Base-by-base conservation (phyloP, 169 alveolate species). In the Plasmodium inui region DNA sequence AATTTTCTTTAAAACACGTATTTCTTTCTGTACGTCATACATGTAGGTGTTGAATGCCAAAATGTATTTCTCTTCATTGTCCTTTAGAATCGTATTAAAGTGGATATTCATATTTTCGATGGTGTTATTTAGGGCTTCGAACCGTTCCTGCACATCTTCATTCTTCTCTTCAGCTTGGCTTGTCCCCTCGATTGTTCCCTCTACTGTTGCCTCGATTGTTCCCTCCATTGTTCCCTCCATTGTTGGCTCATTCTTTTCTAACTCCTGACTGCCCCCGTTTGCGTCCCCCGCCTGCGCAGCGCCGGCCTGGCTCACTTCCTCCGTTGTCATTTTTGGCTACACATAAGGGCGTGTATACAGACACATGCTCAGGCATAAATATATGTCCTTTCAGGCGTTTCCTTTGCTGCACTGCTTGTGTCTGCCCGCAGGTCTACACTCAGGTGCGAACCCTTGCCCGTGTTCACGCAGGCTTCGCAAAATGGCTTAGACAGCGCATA, bases 1-100 rank as follows among this genome's bases (percentile, higher is more conserved):
- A 28, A 79, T 79, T 46, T 88, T 88, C 30, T 88, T 88, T 34
- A 88, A 79, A 39, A 88, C 55, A 1, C 88, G 41, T 22, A 88
- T 88, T 79, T 88, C 94, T 61, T 88, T 88, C 72, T 88, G 94
- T 26, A 88, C 94, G 72, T 88, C 94, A 50, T 88, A 88, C 94
- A 88, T 88, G 71, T 88, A 88, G 26, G 94, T 79, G 55, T 88
- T 88, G 82, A 88, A 88, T 79, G 94, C 89, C 26, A 88, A 39
- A 61, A 88, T 79, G 71, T 88, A 88, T 88, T 88, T 88, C 74
- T 88, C 94, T 39, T 88, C 94, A 73, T 88, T 88, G 46, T 88
- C 89, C 72, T 88, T 79, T 39, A 88, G 50, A 37, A 88, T 79
- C 22, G 70, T 88, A 19, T 88, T 88, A 37, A 88, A 57, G 26